phyloP scores from a whole-genome alignment of 2,329 filamentous ascomycete species.

The Aspergillus sp. region DNA sequence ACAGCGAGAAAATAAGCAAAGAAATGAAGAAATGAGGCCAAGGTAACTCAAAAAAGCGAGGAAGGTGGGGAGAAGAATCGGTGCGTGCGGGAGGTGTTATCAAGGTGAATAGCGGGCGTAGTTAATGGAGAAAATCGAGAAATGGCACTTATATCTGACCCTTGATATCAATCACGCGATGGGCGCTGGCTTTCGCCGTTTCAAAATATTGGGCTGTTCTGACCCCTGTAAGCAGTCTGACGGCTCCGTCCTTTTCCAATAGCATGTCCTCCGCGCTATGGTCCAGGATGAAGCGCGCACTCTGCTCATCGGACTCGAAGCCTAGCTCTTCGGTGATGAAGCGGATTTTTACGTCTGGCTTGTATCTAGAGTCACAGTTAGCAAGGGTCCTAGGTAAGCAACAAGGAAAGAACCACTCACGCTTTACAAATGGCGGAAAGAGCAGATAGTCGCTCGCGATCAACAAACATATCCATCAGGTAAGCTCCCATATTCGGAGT shows the following conservation, averaged over 20 bases:
- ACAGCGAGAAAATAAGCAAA: neutral
- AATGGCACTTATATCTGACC: slow-evolving; percentile 67
- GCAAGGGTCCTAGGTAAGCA: slow-evolving; percentile 23
- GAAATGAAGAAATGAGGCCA: neutral
- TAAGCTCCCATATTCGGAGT: slow-evolving; percentile 97
- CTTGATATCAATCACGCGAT: slow-evolving; percentile 91
- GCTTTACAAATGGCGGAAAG: slow-evolving; percentile 91
- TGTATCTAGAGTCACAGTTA: slow-evolving; percentile 70
- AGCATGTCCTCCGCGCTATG: slow-evolving; percentile 73
- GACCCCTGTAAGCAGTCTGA: slow-evolving; percentile 69
- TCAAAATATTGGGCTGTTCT: slow-evolving; percentile 77
- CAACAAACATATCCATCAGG: slow-evolving; percentile 98
- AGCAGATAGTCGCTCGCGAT: slow-evolving; percentile 85
- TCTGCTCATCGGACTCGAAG: slow-evolving; percentile 89
- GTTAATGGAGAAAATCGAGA: slow-evolving; percentile 11
- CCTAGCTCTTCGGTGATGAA: slow-evolving; percentile 95
- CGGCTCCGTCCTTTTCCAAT: slow-evolving; percentile 71
- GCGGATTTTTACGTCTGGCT: slow-evolving; percentile 81
- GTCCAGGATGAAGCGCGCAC: slow-evolving; percentile 85
- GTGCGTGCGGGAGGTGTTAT: neutral
- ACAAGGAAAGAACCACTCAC: slow-evolving; percentile 55
- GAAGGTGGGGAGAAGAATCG: neutral
- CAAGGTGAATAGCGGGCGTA: neutral
- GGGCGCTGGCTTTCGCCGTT: slow-evolving; percentile 68
- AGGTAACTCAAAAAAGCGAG: neutral